A percentile compares a stretch with the other conserved stretches of the same genome.
Conservation (phyloP, 108 stramenopile genomes). For the Nitzschia sp. region DNA sequence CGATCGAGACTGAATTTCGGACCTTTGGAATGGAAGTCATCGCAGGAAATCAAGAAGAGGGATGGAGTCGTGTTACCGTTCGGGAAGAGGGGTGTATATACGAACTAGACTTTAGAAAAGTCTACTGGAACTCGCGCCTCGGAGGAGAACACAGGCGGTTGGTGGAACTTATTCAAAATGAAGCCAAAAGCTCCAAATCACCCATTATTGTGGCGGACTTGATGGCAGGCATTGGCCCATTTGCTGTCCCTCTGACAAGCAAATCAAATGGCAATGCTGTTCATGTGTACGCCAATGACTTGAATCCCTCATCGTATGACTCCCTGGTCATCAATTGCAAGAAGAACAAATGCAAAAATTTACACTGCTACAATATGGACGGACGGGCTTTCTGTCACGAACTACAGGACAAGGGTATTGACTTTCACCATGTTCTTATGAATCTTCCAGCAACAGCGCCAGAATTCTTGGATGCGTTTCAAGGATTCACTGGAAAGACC, state of each 20-base stretch:
- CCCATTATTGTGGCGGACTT: constrained; percentile 82
- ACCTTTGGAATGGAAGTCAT: constrained; percentile 98
- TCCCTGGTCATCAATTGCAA: constrained; percentile 79
- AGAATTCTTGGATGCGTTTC: constrained; percentile 94
- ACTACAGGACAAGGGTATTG: constrained; percentile 53
- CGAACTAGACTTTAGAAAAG: constrained; percentile 89
- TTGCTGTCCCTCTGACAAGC: constrained; percentile 89
- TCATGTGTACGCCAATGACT: constrained; percentile 75
- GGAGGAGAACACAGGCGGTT: constrained; percentile 89
- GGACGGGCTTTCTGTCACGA: constrained; percentile 82
- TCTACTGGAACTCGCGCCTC: constrained; percentile 97
- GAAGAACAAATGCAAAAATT: constrained; percentile 76
- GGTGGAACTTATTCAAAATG: constrained; percentile 61
- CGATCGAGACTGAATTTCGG: constrained; percentile 89
- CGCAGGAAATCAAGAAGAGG: constrained; percentile 51
- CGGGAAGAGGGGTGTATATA: constrained; percentile 90
- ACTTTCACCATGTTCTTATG: constrained; percentile 90
- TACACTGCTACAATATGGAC: constrained; percentile 86
- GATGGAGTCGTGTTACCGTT: constrained; percentile 65
- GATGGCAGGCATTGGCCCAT: constrained; percentile 98
- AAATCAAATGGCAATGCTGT: constrained; percentile 22
- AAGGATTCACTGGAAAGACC: constrained; percentile 53
- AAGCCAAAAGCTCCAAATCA: constrained; percentile 24
- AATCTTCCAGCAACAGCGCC: constrained; percentile 93
- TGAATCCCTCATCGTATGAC: constrained; percentile 86